These are phyloP conservation scores for Ceratobasidium sp. DNA, from an alignment of 1,284 basidiomycete genomes.

Conservation along the genomic window DNA sequence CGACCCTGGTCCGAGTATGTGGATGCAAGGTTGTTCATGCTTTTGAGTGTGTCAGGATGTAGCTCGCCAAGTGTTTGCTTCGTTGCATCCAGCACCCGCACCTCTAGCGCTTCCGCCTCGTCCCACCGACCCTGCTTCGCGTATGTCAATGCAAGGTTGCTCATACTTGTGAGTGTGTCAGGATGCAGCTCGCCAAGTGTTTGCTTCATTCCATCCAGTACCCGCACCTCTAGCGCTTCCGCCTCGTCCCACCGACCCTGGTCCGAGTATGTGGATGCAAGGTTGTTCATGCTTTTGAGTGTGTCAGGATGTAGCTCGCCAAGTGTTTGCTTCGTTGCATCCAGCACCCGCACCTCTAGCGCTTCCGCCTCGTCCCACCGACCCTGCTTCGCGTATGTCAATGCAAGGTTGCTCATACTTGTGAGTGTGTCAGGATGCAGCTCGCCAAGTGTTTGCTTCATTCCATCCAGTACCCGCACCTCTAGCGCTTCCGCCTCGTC, in stretches of 20 bases:
- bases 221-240: too few species aligned
- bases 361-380: background rate
- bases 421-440: background rate
- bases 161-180: too few species aligned
- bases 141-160: too few species aligned
- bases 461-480: background rate
- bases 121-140: too few species aligned
- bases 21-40: background rate
- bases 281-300: background rate
- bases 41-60: too few species aligned
- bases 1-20: background rate
- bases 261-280: background rate
- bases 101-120: too few species aligned
- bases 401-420: background rate
- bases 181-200: too few species aligned
- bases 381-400: background rate
- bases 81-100: too few species aligned
- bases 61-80: too few species aligned
- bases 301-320: constrained; percentile 10
- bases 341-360: background rate
- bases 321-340: background rate
- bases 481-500: background rate
- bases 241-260: too few species aligned
- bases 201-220: too few species aligned
- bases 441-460: constrained; percentile 4